Conservation (phyloP, 495 filamentous ascomycete species). For the Penicillium goetzii region DNA sequence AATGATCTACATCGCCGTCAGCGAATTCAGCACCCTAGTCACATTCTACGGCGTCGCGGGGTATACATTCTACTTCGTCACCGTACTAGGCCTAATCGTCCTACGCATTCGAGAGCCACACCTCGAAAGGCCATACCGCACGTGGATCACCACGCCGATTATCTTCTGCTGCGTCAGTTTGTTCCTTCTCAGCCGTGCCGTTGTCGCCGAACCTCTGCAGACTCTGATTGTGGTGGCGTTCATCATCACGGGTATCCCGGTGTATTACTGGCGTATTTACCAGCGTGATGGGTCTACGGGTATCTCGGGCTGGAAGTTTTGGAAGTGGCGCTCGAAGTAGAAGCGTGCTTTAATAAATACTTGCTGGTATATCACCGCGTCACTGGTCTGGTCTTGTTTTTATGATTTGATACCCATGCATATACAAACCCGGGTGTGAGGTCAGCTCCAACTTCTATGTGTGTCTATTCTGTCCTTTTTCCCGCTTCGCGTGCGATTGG, state of each 20-base stretch:
- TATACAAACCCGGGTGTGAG: slow-evolving; percentile 8
- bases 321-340: slow-evolving; percentile 48
- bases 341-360: background rate
- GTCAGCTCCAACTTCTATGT: no score
- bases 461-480: background rate
- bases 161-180: slow-evolving; percentile 98
- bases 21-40: slow-evolving; percentile 87
- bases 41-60: slow-evolving; percentile 98
- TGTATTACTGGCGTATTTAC: slow-evolving; percentile 86
- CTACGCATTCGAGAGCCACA: slow-evolving; percentile 85
- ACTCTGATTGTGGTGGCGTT: slow-evolving; percentile 84
- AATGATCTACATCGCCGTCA: slow-evolving; percentile 74
- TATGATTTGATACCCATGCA: slow-evolving; percentile 8
- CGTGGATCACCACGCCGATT: slow-evolving; percentile 95
- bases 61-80: slow-evolving; percentile 96
- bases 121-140: slow-evolving; percentile 86
- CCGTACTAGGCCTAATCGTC: slow-evolving; percentile 90
- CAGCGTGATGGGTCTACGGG: slow-evolving; percentile 51
- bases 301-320: slow-evolving; percentile 63
- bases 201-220: slow-evolving; percentile 89
- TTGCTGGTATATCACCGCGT: background rate
- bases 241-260: slow-evolving; percentile 77
- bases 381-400: background rate
- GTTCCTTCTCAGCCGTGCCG: slow-evolving; percentile 83
- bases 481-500: background rate